Base-by-base conservation (phyloP, 225 moss, liverwort and hornwort species). In the Neckera pumila region DNA sequence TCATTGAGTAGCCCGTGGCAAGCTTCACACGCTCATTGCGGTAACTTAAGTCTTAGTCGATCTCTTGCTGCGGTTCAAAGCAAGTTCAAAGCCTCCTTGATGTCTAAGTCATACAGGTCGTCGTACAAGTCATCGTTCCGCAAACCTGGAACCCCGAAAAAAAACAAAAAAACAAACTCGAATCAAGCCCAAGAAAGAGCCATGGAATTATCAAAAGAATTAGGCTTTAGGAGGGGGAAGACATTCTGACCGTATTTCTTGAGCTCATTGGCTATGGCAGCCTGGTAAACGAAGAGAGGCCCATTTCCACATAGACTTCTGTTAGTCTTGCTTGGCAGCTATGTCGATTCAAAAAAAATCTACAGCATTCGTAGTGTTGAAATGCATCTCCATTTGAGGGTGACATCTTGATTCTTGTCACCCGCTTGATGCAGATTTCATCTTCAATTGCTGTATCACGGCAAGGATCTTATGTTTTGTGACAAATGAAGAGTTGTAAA, bases 211-310 rank as follows among this genome's bases (percentile, higher is more conserved):
- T 17, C 18, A 53, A 45, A 64, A 21, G 60, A 73, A 89, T 59
- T 76, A 90, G 90, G 90, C 87, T 79, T 88, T 21, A 28, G 21
- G 22, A 67, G 17, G 30, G 9, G 12, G 38, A 4, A 25, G 23
- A 10, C 34, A 86, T 14, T 20, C 80, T 4, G 82, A 95, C 95
- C 93, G 36, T 95, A 95, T 82, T 98, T 97, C 93, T 96, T 97
- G 83, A 95, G 92, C 95, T 95, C 95, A 85, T 81, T 95, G 62
- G 91, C 97, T 1, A 96, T 95, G 13, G 95, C 96, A 13, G 95
- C 97, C 86, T 94, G 94, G 89, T 98, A 98, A n/a, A 56, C 93
- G 96, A 42, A 95, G 94, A 71, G 93, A 94, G 16, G 90, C 96
- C 96, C 95, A 97, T 36, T 94, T 95, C 95, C 96, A 94, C 17